These are phyloP conservation scores for Scedosporium apiospermum DNA, from an alignment of 2,329 filamentous ascomycete species.

Conservation along the genomic window DNA sequence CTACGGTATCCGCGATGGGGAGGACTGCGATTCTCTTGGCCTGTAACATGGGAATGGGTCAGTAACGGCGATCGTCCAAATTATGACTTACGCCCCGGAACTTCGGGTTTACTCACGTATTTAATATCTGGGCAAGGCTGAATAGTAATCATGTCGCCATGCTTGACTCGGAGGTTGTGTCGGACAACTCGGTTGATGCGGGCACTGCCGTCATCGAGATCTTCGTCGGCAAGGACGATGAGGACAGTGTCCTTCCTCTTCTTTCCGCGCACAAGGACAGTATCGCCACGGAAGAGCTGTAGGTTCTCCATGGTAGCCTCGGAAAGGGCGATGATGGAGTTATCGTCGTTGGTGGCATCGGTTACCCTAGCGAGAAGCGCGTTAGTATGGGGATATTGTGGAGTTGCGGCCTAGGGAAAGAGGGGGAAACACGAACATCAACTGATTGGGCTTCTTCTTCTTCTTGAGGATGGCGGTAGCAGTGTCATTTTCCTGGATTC, in stretches of 20 bases:
- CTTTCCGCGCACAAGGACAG: conserved; percentile 96
- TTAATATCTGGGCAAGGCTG: conserved; percentile 99
- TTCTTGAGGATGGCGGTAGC: conserved; percentile 98
- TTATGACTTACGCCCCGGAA: not conserved
- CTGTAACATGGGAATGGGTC: conserved; percentile 31
- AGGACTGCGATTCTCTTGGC: conserved; percentile 98
- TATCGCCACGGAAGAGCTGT: conserved; percentile 97
- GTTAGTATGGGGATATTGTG: not conserved
- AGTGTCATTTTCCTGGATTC: conserved; percentile 69
- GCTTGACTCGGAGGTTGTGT: conserved; percentile 97
- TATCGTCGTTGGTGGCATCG: conserved; percentile 98
- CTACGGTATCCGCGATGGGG: conserved; percentile 94
- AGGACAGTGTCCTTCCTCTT: conserved; percentile 99
- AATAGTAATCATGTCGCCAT: conserved; percentile 94
- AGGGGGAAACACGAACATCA: conserved; percentile 60
- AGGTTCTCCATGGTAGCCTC: conserved; percentile 99
- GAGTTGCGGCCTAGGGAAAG: not conserved
- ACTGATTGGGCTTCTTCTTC: conserved; percentile 99
- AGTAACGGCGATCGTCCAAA: not conserved
- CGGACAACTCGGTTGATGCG: conserved; percentile 97
- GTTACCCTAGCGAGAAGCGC: conserved; percentile 59
- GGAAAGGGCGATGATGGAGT: conserved; percentile 96
- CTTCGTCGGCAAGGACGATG: conserved; percentile 94
- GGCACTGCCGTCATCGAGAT: conserved; percentile 92
- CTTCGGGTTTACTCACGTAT: conserved; percentile 65